Percentiles rank a stretch among this genome's conserved stretches.
Evolutionary conservation across 345 rosid species (phyloP).

Genomic region (Hypericum perforatum): DNA sequence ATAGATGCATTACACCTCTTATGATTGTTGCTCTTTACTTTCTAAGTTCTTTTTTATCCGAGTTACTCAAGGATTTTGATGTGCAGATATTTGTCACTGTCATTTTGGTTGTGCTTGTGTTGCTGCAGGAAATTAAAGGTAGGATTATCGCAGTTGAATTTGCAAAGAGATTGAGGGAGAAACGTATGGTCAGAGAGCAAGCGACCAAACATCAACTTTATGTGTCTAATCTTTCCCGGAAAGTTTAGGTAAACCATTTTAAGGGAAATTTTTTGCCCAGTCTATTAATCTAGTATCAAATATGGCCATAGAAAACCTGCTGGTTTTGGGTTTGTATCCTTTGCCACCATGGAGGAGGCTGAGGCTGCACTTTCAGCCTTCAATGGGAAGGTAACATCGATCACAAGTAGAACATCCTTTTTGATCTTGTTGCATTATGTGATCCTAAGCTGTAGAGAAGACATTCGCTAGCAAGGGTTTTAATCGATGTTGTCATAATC

Average conservation of each 20-base stretch:
- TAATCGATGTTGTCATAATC: too few species aligned
- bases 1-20: too few species aligned
- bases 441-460: not conserved
- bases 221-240: conserved; percentile 85
- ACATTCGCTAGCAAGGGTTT: too few species aligned
- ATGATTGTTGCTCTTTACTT: too few species aligned
- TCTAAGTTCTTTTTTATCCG: too few species aligned
- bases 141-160: conserved; percentile 61
- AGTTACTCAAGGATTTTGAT: too few species aligned
- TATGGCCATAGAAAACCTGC: conserved; percentile 59
- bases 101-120: not conserved
- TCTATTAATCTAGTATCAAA: conserved; percentile 50
- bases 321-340: conserved; percentile 85
- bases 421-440: not conserved
- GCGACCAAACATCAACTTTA: conserved; percentile 66
- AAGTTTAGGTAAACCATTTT: conserved; percentile 68
- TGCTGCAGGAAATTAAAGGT: conserved; percentile 61
- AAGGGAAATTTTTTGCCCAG: conserved; percentile 56
- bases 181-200: conserved; percentile 14
- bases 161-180: conserved; percentile 59
- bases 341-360: conserved; percentile 79
- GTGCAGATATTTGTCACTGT: too few species aligned
- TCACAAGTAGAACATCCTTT: not conserved
- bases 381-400: conserved; percentile 57
- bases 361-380: conserved; percentile 59